Evolutionary conservation across 148 eudicot genomes (phyloP).

Genomic region (Dianthus caryophyllus): DNA sequence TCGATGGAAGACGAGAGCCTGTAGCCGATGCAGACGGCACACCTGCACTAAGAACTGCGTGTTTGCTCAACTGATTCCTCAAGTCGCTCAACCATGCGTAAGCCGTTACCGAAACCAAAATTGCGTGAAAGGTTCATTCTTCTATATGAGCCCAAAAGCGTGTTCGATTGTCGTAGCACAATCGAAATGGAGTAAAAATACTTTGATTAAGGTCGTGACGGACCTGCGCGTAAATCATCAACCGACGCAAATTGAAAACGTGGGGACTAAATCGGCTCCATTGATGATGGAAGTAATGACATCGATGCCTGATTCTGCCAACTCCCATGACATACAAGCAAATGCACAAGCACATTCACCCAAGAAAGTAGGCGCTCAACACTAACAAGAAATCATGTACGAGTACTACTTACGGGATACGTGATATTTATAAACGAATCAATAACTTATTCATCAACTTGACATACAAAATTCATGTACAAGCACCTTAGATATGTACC

Average conservation of each 20-base stretch:
- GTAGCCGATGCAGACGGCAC: constrained; percentile 97
- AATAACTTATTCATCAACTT: not conserved
- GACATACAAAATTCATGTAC: not conserved
- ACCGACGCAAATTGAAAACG: constrained; percentile 96
- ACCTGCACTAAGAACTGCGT: constrained; percentile 90
- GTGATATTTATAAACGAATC: not conserved
- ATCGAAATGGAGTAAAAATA: not conserved
- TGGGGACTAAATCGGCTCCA: constrained; percentile 98
- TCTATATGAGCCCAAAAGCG: not conserved
- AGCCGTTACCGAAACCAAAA: constrained; percentile 68
- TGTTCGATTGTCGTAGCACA: not conserved
- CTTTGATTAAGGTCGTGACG: not conserved
- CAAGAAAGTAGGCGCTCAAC: constrained; percentile 5
- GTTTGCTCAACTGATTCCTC: constrained; percentile 93
- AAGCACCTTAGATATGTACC: constrained; percentile 33
- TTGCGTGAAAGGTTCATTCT: not conserved
- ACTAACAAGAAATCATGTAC: not conserved
- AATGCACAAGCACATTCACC: constrained; percentile 39
- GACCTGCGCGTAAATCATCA: constrained; percentile 97
- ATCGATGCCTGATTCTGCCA: constrained; percentile 86
- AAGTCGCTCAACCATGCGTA: constrained; percentile 98
- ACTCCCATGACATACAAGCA: constrained; percentile 98
- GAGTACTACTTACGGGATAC: too few species aligned
- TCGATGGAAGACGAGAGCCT: constrained; percentile 95
- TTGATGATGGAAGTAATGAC: constrained; percentile 80